Conservation (phyloP, 1,284 basidiomycete genomes). For the Lignosus rhinocerotis region DNA sequence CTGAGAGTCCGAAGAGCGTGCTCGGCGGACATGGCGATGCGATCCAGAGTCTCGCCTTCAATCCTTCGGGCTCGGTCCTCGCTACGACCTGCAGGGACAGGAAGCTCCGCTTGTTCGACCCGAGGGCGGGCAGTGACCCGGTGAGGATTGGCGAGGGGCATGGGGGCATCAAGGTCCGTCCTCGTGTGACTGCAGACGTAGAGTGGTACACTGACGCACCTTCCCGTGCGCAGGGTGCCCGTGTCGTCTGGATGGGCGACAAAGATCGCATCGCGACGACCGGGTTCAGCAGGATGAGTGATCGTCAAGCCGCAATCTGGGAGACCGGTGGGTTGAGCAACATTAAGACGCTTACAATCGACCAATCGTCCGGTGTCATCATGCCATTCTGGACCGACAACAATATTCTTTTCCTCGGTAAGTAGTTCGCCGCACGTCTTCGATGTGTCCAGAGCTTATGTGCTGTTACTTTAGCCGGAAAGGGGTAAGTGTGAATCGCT, state of each 20-base stretch:
- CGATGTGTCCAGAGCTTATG: not conserved
- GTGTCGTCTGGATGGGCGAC: conserved; percentile 92
- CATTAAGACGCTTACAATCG: conserved; percentile 77
- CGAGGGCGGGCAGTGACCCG: conserved; percentile 76
- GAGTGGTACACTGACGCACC: not conserved
- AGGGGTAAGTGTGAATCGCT: conserved; percentile 52
- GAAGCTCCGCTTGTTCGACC: conserved; percentile 91
- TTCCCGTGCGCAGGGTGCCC: conserved; percentile 52
- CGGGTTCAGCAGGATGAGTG: conserved; percentile 94
- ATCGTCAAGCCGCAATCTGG: conserved; percentile 89
- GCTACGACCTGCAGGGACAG: conserved; percentile 88
- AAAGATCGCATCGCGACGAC: conserved; percentile 88
- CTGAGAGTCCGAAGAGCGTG: conserved; percentile 62
- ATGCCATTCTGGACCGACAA: conserved; percentile 99
- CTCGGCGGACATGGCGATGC: conserved; percentile 84
- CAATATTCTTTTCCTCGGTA: conserved; percentile 89
- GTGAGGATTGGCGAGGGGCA: conserved; percentile 87
- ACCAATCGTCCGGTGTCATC: conserved; percentile 89
- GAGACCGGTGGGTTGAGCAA: conserved; percentile 73
- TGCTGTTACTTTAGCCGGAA: conserved; percentile 54
- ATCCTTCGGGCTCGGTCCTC: conserved; percentile 76
- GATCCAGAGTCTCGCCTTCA: conserved; percentile 87
- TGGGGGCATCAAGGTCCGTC: conserved; percentile 77
- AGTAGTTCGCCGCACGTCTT: conserved; percentile 21
- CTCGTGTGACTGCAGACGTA: not conserved